A percentile compares a stretch with the other conserved stretches of the same genome.
phyloP scores from a whole-genome alignment of 192 early-diverging fungal genomes.

The Oehlia diaphana region DNA sequence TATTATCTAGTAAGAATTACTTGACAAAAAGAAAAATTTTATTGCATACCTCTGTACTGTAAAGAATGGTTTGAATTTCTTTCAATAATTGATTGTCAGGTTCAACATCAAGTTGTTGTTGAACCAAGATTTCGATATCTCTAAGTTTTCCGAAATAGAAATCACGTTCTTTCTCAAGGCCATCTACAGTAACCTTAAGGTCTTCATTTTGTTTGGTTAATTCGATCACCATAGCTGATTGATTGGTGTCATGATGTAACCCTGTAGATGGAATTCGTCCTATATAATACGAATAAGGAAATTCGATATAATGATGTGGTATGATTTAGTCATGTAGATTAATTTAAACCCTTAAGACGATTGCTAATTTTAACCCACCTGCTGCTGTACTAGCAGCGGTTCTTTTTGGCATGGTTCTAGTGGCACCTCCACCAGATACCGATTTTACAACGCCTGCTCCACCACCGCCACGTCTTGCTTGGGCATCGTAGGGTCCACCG shows the following conservation, averaged over 20 bases:
- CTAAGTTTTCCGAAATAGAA: constrained; percentile 96
- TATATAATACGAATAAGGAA: constrained; percentile 22
- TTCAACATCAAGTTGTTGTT: constrained; percentile 66
- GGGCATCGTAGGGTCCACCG: constrained; percentile 82
- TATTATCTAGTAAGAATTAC: neutral
- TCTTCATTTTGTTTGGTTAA: constrained; percentile 79
- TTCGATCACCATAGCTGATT: constrained; percentile 65
- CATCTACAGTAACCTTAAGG: constrained; percentile 83
- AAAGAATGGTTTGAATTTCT: constrained; percentile 86
- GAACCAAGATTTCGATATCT: constrained; percentile 92
- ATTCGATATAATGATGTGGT: neutral
- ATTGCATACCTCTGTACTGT: constrained; percentile 73
- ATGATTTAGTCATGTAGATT: too few relatives aligned
- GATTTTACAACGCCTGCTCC: constrained; percentile 36
- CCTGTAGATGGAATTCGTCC: constrained; percentile 20
- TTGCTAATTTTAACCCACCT: neutral
- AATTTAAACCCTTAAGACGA: neutral
- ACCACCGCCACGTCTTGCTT: constrained; percentile 58
- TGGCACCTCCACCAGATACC: constrained; percentile 42
- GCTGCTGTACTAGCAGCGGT: constrained; percentile 19
- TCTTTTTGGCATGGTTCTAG: constrained; percentile 46
- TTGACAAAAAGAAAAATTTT: constrained; percentile 6
- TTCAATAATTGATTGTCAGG: constrained; percentile 62
- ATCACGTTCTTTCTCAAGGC: constrained; percentile 94
- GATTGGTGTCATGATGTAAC: constrained; percentile 46